Conservation (phyloP, 768 basidiomycete species). For the Sutorius australiensis region DNA sequence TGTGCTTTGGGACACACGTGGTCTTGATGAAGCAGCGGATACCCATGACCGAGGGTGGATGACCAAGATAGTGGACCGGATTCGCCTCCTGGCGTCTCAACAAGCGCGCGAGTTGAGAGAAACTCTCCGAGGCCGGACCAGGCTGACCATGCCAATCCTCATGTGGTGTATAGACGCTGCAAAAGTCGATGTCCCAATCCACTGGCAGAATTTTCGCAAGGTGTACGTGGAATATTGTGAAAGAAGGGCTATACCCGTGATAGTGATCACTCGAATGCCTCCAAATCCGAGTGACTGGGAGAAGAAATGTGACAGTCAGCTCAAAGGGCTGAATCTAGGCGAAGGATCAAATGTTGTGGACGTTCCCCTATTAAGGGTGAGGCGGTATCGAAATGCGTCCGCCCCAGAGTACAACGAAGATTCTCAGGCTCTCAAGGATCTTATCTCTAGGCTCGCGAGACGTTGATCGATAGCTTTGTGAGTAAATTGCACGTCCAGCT, state of each 20-base stretch:
- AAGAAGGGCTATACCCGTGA: constrained; percentile 15
- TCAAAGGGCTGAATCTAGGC: constrained; percentile 9
- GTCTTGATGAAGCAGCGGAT: constrained; percentile 22
- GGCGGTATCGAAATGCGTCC: constrained; percentile 6
- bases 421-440: constrained; percentile 8
- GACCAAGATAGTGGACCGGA: constrained; percentile 6
- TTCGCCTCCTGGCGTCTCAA: constrained; percentile 9
- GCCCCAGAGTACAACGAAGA: constrained; percentile 15
- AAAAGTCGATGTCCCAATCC: constrained; percentile 12
- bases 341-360: background rate
- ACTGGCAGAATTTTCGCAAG: constrained; percentile 21
- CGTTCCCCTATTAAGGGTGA: constrained; percentile 10
- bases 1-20: constrained; percentile 26
- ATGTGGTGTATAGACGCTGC: constrained; percentile 26
- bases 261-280: constrained; percentile 19
- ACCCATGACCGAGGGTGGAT: constrained; percentile 1
- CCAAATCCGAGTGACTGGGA: constrained; percentile 6
- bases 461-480: background rate
- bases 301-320: constrained; percentile 9
- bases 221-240: constrained; percentile 25
- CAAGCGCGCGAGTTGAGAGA: constrained; percentile 21
- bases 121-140: constrained; percentile 7
- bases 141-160: constrained; percentile 10
- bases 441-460: constrained; percentile 7
- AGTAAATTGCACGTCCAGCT: constrained; percentile 1